These are phyloP conservation scores for Graphium sp. DNA, from an alignment of 2,329 filamentous ascomycete genomes.

Conservation along the genomic window DNA sequence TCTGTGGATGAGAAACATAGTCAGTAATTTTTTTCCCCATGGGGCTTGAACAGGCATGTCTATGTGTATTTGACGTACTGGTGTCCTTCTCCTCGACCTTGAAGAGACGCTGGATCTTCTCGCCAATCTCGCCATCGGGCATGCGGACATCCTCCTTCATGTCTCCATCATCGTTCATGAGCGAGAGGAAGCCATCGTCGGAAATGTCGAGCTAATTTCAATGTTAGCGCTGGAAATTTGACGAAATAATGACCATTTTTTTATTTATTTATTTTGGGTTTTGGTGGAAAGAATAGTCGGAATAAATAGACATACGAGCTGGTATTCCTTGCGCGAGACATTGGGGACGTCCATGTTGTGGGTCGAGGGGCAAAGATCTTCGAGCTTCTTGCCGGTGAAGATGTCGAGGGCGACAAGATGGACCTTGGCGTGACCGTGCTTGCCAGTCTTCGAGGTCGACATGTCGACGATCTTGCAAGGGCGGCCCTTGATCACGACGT, in stretches of 20 bases:
- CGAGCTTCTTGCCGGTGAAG: constrained; percentile 99
- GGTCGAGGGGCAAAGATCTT: constrained; percentile 97
- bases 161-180: constrained; percentile 74
- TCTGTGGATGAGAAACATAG: constrained; percentile 31
- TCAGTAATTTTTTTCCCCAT: neutral
- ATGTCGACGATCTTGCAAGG: constrained; percentile 99
- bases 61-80: constrained; percentile 59
- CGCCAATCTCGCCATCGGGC: constrained; percentile 76
- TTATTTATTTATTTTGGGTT: no score
- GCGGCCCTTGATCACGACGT: constrained; percentile 95
- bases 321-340: constrained; percentile 79
- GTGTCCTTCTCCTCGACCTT: constrained; percentile 74
- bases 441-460: constrained; percentile 99
- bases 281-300: no score
- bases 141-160: constrained; percentile 92
- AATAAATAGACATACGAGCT: constrained; percentile 61
- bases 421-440: constrained; percentile 99
- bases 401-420: constrained; percentile 96
- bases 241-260: neutral
- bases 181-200: constrained; percentile 86
- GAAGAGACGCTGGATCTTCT: constrained; percentile 74
- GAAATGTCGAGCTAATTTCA: constrained; percentile 65
- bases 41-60: constrained; percentile 1
- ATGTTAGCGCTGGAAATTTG: constrained; percentile 6
- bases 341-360: constrained; percentile 96